A percentile compares a stretch with the other conserved stretches of the same genome.
These are phyloP conservation scores for Zopfia rhizophila DNA, from an alignment of 2,329 filamentous ascomycete species.

Conservation along the genomic window DNA sequence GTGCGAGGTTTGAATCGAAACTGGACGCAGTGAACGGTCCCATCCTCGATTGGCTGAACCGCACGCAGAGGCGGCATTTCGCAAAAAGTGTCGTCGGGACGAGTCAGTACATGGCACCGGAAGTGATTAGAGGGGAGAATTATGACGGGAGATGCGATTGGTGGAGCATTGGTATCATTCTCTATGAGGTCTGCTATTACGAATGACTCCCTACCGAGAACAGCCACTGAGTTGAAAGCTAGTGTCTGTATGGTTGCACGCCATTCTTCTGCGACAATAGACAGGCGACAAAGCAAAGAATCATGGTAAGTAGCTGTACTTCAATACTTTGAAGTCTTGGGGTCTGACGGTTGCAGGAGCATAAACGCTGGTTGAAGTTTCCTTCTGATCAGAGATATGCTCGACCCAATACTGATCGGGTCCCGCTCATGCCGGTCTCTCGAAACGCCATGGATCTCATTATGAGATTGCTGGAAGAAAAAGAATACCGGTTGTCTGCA, in stretches of 20 bases:
- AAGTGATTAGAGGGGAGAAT: slow-evolving; percentile 81
- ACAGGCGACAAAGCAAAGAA: slow-evolving; percentile 85
- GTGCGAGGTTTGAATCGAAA: slow-evolving; percentile 32
- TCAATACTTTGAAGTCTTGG: background rate
- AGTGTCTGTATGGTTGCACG: slow-evolving; percentile 89
- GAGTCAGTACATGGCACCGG: slow-evolving; percentile 98
- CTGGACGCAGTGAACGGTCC: slow-evolving; percentile 38
- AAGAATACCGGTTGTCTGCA: slow-evolving; percentile 79
- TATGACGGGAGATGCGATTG: slow-evolving; percentile 96
- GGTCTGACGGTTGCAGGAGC: slow-evolving; percentile 67
- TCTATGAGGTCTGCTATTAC: slow-evolving; percentile 73
- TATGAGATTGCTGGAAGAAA: slow-evolving; percentile 75
- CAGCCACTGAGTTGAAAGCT: slow-evolving; percentile 10
- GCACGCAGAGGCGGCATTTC: slow-evolving; percentile 69
- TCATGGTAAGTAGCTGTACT: slow-evolving; percentile 67
- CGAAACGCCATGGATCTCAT: slow-evolving; percentile 82
- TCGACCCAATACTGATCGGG: slow-evolving; percentile 60
- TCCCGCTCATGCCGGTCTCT: slow-evolving; percentile 65
- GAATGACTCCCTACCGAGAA: background rate
- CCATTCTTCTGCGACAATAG: slow-evolving; percentile 87
- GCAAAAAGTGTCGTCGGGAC: slow-evolving; percentile 92
- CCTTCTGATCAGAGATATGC: slow-evolving; percentile 66
- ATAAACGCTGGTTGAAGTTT: slow-evolving; percentile 76
- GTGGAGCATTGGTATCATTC: slow-evolving; percentile 95
- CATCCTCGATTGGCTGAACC: slow-evolving; percentile 56